Percentiles rank a stretch among this genome's conserved stretches.
Conservation (phyloP, 1,139 yeast species). For the Candida frijolesensis region DNA sequence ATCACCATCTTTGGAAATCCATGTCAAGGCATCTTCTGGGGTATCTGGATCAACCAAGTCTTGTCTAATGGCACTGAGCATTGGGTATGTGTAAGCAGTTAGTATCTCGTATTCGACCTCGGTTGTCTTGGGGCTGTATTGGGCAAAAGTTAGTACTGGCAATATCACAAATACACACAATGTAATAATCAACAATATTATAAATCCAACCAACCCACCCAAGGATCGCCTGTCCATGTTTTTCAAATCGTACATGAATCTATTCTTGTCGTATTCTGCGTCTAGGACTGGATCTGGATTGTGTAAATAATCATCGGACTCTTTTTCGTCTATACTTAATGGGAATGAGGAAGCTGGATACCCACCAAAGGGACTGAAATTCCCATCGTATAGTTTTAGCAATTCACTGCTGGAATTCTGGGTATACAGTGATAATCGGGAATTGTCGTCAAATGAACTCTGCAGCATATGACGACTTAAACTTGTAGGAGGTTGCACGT, state of each 20-base stretch:
- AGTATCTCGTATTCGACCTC: slow-evolving; percentile 45
- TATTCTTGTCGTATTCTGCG: slow-evolving; percentile 70
- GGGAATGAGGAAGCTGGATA: slow-evolving; percentile 91
- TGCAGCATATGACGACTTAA: not conserved
- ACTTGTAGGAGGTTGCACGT: slow-evolving; percentile 17
- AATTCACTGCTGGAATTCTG: slow-evolving; percentile 15
- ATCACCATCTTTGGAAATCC: slow-evolving; percentile 54
- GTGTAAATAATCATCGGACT: slow-evolving; percentile 88
- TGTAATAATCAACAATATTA: slow-evolving; percentile 56
- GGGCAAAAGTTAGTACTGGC: slow-evolving; percentile 77
- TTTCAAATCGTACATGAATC: slow-evolving; percentile 61
- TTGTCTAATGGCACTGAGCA: slow-evolving; percentile 62
- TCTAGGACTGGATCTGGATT: slow-evolving; percentile 92
- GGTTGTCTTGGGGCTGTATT: slow-evolving; percentile 41
- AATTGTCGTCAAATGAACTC: slow-evolving; percentile 41
- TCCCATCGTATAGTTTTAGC: slow-evolving; percentile 25
- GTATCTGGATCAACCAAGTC: slow-evolving; percentile 76
- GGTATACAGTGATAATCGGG: slow-evolving; percentile 33
- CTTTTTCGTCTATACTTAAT: slow-evolving; percentile 82
- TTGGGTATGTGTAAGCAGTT: slow-evolving; percentile 61
- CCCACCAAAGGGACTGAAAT: slow-evolving; percentile 87
- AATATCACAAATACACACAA: slow-evolving; percentile 66
- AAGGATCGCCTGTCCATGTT: slow-evolving; percentile 60
- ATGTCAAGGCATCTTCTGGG: slow-evolving; percentile 54
- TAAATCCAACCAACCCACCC: slow-evolving; percentile 57